phyloP scores from a whole-genome alignment of 208 protist genomes.

The Leishmania arabica region DNA sequence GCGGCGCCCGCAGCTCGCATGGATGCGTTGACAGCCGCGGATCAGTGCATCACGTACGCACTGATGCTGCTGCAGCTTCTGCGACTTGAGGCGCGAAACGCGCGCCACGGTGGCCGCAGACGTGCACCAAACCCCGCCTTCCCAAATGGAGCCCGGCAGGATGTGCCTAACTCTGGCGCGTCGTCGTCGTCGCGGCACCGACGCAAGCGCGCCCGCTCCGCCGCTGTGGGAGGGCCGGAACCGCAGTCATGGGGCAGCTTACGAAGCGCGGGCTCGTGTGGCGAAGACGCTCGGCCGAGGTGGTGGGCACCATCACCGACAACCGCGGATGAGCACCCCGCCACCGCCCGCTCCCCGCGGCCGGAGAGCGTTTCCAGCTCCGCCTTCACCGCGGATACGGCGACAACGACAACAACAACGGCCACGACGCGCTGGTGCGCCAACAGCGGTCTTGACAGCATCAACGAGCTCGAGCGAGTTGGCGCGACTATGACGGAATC shows the following conservation, averaged over 20 bases:
- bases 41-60: slow-evolving; percentile 11
- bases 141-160: neutral
- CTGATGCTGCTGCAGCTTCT: slow-evolving; percentile 18
- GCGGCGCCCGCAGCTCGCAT: neutral
- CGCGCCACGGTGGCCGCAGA: neutral
- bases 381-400: slow-evolving; percentile 8
- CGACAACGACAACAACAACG: neutral
- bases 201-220: slow-evolving; percentile 7
- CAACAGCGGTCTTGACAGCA: neutral
- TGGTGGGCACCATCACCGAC: neutral
- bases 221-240: neutral
- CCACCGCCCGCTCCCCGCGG: neutral
- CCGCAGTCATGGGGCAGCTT: neutral
- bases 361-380: slow-evolving; percentile 15
- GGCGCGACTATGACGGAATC: neutral
- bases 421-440: neutral
- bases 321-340: neutral
- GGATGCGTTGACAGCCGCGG: slow-evolving; percentile 11
- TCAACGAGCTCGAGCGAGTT: neutral
- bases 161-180: neutral
- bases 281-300: neutral
- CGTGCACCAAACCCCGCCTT: too few species aligned
- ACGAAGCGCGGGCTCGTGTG: neutral
- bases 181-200: neutral
- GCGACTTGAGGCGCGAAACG: neutral